Conservation (phyloP, 2,329 filamentous ascomycete species). For the Chaetomium sp. region DNA sequence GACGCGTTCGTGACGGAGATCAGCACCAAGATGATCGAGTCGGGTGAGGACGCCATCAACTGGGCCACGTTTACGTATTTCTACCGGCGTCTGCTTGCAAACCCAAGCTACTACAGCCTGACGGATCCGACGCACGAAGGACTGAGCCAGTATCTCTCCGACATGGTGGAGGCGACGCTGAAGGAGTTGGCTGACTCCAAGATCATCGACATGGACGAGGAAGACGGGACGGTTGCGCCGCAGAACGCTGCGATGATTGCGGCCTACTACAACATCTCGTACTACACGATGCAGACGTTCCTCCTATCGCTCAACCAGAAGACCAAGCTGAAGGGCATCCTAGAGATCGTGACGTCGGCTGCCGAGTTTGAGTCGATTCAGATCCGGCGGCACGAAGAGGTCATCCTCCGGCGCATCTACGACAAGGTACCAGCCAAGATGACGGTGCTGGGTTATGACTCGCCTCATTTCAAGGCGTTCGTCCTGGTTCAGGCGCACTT, state of each 20-base stretch:
- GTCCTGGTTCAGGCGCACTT: slow-evolving; percentile 98
- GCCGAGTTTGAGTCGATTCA: slow-evolving; percentile 96
- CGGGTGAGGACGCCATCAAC: slow-evolving; percentile 94
- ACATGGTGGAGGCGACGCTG: slow-evolving; percentile 88
- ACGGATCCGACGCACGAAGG: slow-evolving; percentile 87
- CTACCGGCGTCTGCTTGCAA: slow-evolving; percentile 90
- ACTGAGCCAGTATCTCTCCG: slow-evolving; percentile 90
- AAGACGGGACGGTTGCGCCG: slow-evolving; percentile 84
- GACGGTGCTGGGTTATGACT: slow-evolving; percentile 80
- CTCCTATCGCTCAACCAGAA: slow-evolving; percentile 83
- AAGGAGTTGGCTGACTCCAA: slow-evolving; percentile 90
- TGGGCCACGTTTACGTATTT: slow-evolving; percentile 99
- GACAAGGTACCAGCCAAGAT: slow-evolving; percentile 95
- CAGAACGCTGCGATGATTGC: slow-evolving; percentile 98
- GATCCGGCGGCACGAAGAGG: slow-evolving; percentile 89
- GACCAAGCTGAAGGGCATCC: slow-evolving; percentile 93
- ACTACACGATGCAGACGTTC: slow-evolving; percentile 99
- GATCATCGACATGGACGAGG: slow-evolving; percentile 93
- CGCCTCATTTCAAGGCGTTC: slow-evolving; percentile 98
- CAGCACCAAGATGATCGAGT: slow-evolving; percentile 92
- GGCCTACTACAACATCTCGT: slow-evolving; percentile 98
- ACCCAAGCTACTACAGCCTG: slow-evolving; percentile 94
- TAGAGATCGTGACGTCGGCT: slow-evolving; percentile 95
- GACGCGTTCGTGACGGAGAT: slow-evolving; percentile 98
- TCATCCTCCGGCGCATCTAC: slow-evolving; percentile 86